Percentiles rank a stretch among this genome's conserved stretches.
These are phyloP conservation scores for Deinandra increscens DNA, from an alignment of 129 eudicot species.

Conservation along the genomic window DNA sequence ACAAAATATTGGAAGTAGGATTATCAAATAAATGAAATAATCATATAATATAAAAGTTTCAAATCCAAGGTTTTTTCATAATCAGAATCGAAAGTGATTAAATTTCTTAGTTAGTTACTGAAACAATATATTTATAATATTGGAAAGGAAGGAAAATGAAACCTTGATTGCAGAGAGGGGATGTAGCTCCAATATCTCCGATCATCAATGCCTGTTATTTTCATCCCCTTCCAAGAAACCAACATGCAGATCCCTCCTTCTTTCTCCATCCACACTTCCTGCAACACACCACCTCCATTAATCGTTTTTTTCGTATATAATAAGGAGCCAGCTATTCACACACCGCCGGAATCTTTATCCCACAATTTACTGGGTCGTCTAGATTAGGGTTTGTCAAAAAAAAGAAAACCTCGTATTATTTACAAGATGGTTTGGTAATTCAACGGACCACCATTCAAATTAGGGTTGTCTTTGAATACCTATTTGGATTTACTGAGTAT, in stretches of 20 bases:
- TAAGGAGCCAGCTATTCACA: too few relatives aligned
- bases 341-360: too few relatives aligned
- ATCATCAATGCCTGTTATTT: constrained; percentile 78
- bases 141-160: not conserved
- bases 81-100: not conserved
- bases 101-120: not conserved
- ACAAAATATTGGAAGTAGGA: too few relatives aligned
- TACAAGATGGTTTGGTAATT: too few relatives aligned
- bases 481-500: too few relatives aligned
- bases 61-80: not conserved
- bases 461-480: too few relatives aligned
- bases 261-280: constrained; percentile 87
- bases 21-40: too few relatives aligned
- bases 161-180: constrained; percentile 74
- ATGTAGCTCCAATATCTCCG: constrained; percentile 73
- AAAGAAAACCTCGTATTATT: too few relatives aligned
- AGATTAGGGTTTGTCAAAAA: too few relatives aligned
- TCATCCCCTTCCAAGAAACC: constrained; percentile 75
- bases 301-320: not conserved
- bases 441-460: too few relatives aligned
- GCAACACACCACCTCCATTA: constrained; percentile 17
- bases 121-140: not conserved
- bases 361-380: too few relatives aligned
- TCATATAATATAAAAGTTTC: not conserved
- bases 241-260: constrained; percentile 54